phyloP scores from a whole-genome alignment of 2,329 filamentous ascomycete species.

The Dactylellina sp. region DNA sequence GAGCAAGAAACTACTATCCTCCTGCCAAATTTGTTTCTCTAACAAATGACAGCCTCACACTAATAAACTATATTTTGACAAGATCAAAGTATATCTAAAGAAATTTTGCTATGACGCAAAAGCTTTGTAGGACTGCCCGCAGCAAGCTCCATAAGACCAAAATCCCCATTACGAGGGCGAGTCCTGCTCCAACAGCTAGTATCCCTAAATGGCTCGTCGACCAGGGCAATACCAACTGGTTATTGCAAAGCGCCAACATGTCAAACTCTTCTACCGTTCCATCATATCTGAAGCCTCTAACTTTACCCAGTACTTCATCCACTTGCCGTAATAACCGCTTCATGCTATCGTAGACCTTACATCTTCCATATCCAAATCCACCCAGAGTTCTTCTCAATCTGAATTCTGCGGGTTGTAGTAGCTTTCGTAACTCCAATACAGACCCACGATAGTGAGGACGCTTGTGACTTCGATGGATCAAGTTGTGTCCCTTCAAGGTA shows the following conservation, averaged over 20 bases:
- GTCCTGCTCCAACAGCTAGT: not conserved
- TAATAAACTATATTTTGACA: too few species aligned
- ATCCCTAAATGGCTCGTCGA: slow-evolving; percentile 17
- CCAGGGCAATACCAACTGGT: slow-evolving; percentile 19
- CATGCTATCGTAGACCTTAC: slow-evolving; percentile 39
- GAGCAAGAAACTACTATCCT: too few species aligned
- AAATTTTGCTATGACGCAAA: slow-evolving; percentile 1
- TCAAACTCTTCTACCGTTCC: slow-evolving; percentile 18
- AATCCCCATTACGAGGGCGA: not conserved
- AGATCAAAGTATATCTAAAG: too few species aligned
- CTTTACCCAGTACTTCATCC: slow-evolving; percentile 9
- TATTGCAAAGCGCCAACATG: not conserved
- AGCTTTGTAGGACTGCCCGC: slow-evolving; percentile 6
- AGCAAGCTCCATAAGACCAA: slow-evolving; percentile 18
- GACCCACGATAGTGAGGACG: slow-evolving; percentile 1
- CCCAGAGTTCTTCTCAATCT: slow-evolving; percentile 12
- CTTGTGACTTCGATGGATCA: slow-evolving; percentile 11
- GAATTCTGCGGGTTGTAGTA: slow-evolving; percentile 23
- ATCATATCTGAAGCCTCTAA: slow-evolving; percentile 23
- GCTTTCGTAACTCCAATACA: slow-evolving; percentile 13
- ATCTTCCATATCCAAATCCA: slow-evolving; percentile 28
- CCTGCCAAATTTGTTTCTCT: too few species aligned
- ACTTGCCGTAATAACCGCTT: slow-evolving; percentile 20
- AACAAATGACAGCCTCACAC: too few species aligned
- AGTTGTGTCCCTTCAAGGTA: slow-evolving; percentile 2